Evolutionary conservation across 129 eudicot genomes (phyloP), one percentile per base, ranked within the genome.

Genomic region (Pulicaria dysenterica): DNA sequence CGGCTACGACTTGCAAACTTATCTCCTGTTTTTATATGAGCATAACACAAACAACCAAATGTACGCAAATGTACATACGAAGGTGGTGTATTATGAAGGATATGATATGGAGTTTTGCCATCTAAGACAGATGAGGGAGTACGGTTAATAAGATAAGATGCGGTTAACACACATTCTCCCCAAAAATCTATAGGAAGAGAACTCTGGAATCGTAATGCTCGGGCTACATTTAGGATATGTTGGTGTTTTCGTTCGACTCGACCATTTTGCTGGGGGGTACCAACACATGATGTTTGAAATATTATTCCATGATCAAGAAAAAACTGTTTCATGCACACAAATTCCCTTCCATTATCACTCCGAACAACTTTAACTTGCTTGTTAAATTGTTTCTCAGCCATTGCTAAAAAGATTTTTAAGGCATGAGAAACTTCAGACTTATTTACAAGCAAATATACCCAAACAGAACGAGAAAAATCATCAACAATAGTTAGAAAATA

Each of bases 181-280:
- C 43, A 46, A 17, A 66, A 66, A 36, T 49, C 47, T 15, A 24
- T 66, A 3, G 48, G 37, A 6, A 61, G 24, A 14, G 13, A 61
- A 61, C 67, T 41, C 39, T 61, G 48, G 14, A 39, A 61, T 61
- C 34, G 6, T 40, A 61, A 24, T 5, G 48, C 67, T 1, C 31
- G 34, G 39, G 47, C 67, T 13, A 61, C 47, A 61, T 61, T 61
- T 24, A 39, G 1, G 7, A 39, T 39, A 15, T 61, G 67, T 39
- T 31, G 8, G n/a, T 39, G 31, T 12, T 61, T 61, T n/a, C 67
- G 24, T 38, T 61, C 67, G 4, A 68, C 73, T 48, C 37, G 17
- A 11, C 34, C 48, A 46, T 73, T 73, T 40, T 73, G 68, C 4
- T 45, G 59, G 45, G 77, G 77, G 1, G 57, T 73, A 40, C 64